These are phyloP conservation scores for Uronychia binucleata DNA, from an alignment of 73 alveolate species.

Conservation along the genomic window DNA sequence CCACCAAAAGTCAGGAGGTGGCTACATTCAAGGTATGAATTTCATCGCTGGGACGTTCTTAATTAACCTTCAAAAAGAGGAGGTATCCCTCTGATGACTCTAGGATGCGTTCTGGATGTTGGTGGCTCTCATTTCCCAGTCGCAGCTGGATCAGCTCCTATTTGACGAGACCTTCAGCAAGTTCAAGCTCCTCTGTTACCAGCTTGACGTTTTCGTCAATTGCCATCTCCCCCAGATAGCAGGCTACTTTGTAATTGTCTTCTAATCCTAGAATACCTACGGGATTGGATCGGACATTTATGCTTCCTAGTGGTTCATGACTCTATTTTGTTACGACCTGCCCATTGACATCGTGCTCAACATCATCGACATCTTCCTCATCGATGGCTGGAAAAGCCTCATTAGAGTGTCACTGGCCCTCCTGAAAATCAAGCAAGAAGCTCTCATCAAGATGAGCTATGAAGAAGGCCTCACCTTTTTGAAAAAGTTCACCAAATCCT, in stretches of 20 bases:
- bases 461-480: slow-evolving; percentile 43
- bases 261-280: slow-evolving; percentile 1
- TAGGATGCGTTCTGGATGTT: slow-evolving; percentile 71
- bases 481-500: not conserved
- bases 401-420: slow-evolving; percentile 47
- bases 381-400: slow-evolving; percentile 41
- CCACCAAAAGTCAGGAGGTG: slow-evolving; percentile 23
- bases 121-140: slow-evolving; percentile 35
- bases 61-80: slow-evolving; percentile 38
- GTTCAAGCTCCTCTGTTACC: slow-evolving; percentile 26
- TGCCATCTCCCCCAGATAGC: slow-evolving; percentile 43
- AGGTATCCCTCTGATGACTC: too few relatives aligned
- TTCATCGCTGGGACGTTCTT: slow-evolving; percentile 51
- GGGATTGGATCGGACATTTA: slow-evolving; percentile 10
- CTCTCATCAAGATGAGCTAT: slow-evolving; percentile 27
- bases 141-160: slow-evolving; percentile 31
- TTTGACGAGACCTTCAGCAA: slow-evolving; percentile 14
- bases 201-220: slow-evolving; percentile 45
- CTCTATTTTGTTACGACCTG: slow-evolving; percentile 49
- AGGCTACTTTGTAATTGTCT: slow-evolving; percentile 32
- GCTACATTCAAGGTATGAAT: slow-evolving; percentile 66
- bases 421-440: slow-evolving; percentile 5
- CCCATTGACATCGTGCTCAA: slow-evolving; percentile 40
- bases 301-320: slow-evolving; percentile 54
- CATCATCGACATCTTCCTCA: slow-evolving; percentile 34